Conservation (phyloP, 2,329 filamentous ascomycete genomes). For the Hypoxylon sp. region DNA sequence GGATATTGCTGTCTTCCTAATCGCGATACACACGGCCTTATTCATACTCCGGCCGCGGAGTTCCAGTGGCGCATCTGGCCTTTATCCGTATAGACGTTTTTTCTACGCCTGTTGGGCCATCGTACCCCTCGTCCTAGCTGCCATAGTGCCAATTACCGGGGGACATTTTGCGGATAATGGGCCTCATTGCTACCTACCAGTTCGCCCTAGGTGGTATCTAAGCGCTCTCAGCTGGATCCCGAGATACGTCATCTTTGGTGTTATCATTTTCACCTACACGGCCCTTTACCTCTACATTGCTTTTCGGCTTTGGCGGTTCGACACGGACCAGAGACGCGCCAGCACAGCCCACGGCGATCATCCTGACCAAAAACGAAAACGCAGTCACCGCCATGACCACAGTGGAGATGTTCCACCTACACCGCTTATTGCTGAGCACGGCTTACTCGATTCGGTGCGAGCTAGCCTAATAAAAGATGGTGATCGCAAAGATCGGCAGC, state of each 20-base stretch:
- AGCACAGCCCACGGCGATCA: constrained; percentile 41
- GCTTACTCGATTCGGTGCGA: constrained; percentile 44
- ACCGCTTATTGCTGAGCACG: constrained; percentile 48
- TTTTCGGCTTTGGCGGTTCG: constrained; percentile 60
- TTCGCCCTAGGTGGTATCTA: constrained; percentile 77
- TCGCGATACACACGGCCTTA: constrained; percentile 79
- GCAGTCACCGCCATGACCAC: constrained; percentile 24
- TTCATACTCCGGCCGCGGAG: constrained; percentile 75
- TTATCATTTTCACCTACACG: constrained; percentile 75
- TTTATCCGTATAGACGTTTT: constrained; percentile 75
- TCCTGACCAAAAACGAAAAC: constrained; percentile 29
- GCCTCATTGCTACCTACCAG: constrained; percentile 75
- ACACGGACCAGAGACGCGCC: constrained; percentile 50
- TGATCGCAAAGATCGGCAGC: constrained; percentile 43
- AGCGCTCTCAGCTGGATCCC: constrained; percentile 80
- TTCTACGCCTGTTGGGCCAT: constrained; percentile 71
- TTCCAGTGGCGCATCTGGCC: constrained; percentile 69
- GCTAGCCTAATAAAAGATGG: constrained; percentile 31
- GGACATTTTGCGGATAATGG: constrained; percentile 51
- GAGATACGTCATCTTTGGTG: constrained; percentile 76
- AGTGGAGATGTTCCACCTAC: constrained; percentile 45
- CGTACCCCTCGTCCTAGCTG: constrained; percentile 71
- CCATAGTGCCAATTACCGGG: constrained; percentile 53
- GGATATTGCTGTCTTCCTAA: constrained; percentile 79
- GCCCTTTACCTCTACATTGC: constrained; percentile 79